Evolutionary conservation across 495 filamentous ascomycete genomes (phyloP), one percentile per base, ranked within the genome.

Genomic region (Neurospora intermedia): DNA sequence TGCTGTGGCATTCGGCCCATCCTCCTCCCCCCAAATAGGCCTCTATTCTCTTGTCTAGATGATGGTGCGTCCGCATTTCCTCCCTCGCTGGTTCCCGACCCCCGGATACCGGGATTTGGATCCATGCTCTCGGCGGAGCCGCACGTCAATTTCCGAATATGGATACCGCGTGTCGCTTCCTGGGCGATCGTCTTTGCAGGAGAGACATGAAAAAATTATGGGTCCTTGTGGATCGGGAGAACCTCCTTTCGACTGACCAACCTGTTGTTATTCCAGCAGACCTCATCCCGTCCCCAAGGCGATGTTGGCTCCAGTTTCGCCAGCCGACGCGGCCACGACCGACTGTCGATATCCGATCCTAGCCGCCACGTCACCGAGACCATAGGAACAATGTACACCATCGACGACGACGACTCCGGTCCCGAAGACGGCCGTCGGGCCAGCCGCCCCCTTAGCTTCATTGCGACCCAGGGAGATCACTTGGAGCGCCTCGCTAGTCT

Each of bases 321-420:
- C 73, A 86, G 80, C 79, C 83, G 86, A 79, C 84, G 86, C 73
- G 86, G 87, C 73, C 87, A 89, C 81, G 84, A 75, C 75, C 85
- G 87, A 78, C 85, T 88, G 46, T 89, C 87, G 72, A 88, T 89
- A 75, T 88, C 86, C 72, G 87, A 88, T 77, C 83, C 86, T 38
- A 93, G 88, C 81, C 95, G 98, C 85, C 96, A 99, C 89, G 95
- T 98, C 80, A 99, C 96, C 45, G 96, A 99, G 79, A 93, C 94
- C 66, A 98, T 99, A 79, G 94, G 94, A 45, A 93, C 96, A 79
- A 91, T 98, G 90, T 99, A 99, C 83, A 93, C 27, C 27, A 62
- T 92, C 80, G 90, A 93, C 78, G 84, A 83, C 71, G 84, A 83
- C 69, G 81, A 83, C 72, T 78, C 82, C 35, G 82, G 77, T 27